Evolutionary conservation across 75 land plant genomes (phyloP).

Genomic region (Sequoiadendron giganteum): DNA sequence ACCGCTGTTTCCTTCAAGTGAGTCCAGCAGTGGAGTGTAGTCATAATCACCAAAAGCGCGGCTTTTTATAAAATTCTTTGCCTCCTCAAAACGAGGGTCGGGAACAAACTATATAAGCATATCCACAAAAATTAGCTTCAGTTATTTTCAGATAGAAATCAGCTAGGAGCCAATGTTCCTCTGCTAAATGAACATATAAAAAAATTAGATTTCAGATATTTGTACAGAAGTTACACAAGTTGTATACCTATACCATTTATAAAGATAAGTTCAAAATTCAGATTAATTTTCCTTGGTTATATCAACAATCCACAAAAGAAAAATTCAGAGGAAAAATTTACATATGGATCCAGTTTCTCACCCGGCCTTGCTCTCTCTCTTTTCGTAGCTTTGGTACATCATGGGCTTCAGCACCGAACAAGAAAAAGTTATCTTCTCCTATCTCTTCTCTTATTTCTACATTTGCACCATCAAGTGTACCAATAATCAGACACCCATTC

Average conservation of each 20-base stretch:
- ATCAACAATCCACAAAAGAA: not conserved
- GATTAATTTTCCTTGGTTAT: not conserved
- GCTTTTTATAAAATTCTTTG: slow-evolving; percentile 74
- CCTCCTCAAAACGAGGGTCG: slow-evolving; percentile 90
- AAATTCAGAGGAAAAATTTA: not conserved
- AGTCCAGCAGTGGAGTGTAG: slow-evolving; percentile 79
- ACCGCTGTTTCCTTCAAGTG: slow-evolving; percentile 92
- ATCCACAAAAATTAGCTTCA: not conserved
- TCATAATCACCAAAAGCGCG: slow-evolving; percentile 92
- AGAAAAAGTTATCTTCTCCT: slow-evolving; percentile 92
- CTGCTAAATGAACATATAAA: not conserved
- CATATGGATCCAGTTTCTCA: slow-evolving; percentile 18
- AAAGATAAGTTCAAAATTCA: not conserved
- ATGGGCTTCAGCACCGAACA: slow-evolving; percentile 93
- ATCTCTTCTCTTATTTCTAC: slow-evolving; percentile 98
- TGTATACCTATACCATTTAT: not conserved
- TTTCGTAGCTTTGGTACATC: slow-evolving; percentile 79
- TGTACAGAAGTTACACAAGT: not conserved
- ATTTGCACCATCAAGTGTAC: slow-evolving; percentile 97
- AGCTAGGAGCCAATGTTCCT: not conserved
- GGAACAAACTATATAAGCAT: slow-evolving; percentile 70
- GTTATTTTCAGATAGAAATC: not conserved
- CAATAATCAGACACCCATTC: slow-evolving; percentile 96
- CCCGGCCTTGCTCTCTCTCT: slow-evolving; percentile 86
- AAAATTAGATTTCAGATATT: not conserved